These are phyloP conservation scores for Shiraia bambusicola DNA, from an alignment of 2,329 filamentous ascomycete species.

Conservation along the genomic window DNA sequence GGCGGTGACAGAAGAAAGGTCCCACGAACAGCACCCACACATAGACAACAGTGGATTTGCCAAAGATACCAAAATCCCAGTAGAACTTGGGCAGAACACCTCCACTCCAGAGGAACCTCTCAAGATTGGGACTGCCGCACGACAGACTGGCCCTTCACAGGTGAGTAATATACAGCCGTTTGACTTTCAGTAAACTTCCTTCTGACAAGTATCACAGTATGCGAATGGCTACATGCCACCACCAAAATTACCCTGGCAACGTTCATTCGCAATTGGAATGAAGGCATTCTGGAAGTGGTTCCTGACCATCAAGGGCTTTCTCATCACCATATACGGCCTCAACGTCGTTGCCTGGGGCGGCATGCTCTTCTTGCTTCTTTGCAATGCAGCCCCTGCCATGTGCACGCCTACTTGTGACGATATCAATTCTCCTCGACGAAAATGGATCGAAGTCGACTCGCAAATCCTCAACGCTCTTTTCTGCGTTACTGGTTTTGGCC, in stretches of 20 bases:
- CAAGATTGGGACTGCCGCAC: constrained; percentile 10
- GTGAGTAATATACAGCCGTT: constrained; percentile 12
- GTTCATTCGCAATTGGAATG: constrained; percentile 60
- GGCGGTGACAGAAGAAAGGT: constrained; percentile 33
- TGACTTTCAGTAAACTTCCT: not conserved
- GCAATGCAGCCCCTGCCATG: constrained; percentile 73
- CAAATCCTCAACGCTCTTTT: constrained; percentile 84
- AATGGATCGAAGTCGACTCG: constrained; percentile 83
- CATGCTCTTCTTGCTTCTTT: constrained; percentile 84
- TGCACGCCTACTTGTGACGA: constrained; percentile 70
- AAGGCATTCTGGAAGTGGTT: constrained; percentile 71
- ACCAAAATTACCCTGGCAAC: constrained; percentile 55
- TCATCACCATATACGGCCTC: constrained; percentile 75
- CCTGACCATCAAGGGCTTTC: constrained; percentile 72
- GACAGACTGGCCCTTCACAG: constrained; percentile 16
- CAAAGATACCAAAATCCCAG: constrained; percentile 9
- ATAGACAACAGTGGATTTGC: constrained; percentile 7
- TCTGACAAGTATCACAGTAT: constrained; percentile 26
- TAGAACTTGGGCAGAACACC: constrained; percentile 19
- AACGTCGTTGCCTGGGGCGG: constrained; percentile 88
- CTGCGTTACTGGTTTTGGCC: constrained; percentile 81
- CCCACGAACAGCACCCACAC: constrained; percentile 3
- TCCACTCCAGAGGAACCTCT: constrained; percentile 17
- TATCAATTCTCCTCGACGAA: constrained; percentile 72
- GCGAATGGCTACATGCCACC: constrained; percentile 47